Evolutionary conservation across 1,284 basidiomycete species (phyloP).

Genomic region (Ustilago sp.): DNA sequence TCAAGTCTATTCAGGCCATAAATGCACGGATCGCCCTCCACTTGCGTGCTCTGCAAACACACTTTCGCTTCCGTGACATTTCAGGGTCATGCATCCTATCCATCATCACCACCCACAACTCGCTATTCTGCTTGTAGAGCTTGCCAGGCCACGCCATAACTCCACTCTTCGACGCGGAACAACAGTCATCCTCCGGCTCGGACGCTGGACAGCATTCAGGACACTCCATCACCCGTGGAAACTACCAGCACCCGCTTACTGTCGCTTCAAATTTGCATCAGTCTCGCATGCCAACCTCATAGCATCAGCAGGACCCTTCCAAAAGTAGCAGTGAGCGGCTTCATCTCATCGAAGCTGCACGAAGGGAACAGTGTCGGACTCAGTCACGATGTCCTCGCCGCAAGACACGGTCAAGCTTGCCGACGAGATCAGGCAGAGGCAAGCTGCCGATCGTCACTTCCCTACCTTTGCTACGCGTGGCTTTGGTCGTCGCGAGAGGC

Average conservation of each 20-base stretch:
- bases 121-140: not conserved
- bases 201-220: not conserved
- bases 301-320: not conserved
- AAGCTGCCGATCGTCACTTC: slow-evolving; percentile 40
- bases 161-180: not conserved
- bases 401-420: slow-evolving; percentile 49
- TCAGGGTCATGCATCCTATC: not conserved
- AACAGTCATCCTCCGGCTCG: too few species aligned
- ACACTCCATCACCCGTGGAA: not conserved
- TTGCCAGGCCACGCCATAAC: not conserved
- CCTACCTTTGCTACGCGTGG: slow-evolving; percentile 45
- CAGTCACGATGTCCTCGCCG: slow-evolving; percentile 41
- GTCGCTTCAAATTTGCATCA: not conserved
- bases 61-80: not conserved
- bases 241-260: not conserved
- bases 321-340: not conserved
- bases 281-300: not conserved
- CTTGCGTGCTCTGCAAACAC: slow-evolving; percentile 5
- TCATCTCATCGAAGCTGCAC: not conserved
- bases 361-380: not conserved
- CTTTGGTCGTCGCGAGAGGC: slow-evolving; percentile 34
- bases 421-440: slow-evolving; percentile 37
- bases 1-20: too few species aligned
- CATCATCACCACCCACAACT: not conserved
- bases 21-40: slow-evolving; percentile 31